Evolutionary conservation across 2,329 filamentous ascomycete genomes (phyloP), one percentile per base, ranked within the genome.

Genomic region (Bipolaris cookei): DNA sequence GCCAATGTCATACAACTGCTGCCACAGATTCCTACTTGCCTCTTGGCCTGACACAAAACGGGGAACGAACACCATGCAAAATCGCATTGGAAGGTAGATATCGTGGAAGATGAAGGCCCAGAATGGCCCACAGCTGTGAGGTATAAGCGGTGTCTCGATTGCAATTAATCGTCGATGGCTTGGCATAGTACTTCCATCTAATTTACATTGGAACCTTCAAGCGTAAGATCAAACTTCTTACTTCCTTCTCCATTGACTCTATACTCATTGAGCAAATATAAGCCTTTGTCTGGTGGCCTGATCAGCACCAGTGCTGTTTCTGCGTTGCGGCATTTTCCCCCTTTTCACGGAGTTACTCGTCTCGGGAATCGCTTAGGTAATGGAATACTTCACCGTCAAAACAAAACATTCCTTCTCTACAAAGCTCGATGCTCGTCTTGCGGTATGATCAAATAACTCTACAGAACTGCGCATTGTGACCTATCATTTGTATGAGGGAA

Each of bases 321-420:
- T 45, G 25, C 7, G 16, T 28, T 48, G 45, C 32, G 45, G 45
- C 45, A 48, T 48, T 48, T 48, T 48, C 34, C 45, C 32, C 21
- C 16, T 32, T 38, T 14, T 37, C 14, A n/a, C 21, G 8, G 13
- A 38, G 38, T 25, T 48, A 11, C 45, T 16, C 14, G 5, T 38
- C 23, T 11, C 1, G 14, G 45, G 16, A 48, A 38, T 25, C 35
- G 20, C 34, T 48, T 48, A 48, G 45, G 45, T 48, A 48, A 48
- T 38, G 23, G 21, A 48, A 37, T 20, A 38, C 34, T n/a, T 8
- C 10, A 8, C 21, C 20, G 11, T n/a, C 10, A 37, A 48, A 48
- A n/a, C 43, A 46, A 25, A 37, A 28, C 32, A 23, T 16, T 10
- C 3, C 25, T 25, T 16, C 38, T n/a, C 13, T 37, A 14, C 8